Percentiles rank a stretch among this genome's conserved stretches.
Conservation (phyloP, 352 stramenopile species). For the Salisapilia sapeloensis region DNA sequence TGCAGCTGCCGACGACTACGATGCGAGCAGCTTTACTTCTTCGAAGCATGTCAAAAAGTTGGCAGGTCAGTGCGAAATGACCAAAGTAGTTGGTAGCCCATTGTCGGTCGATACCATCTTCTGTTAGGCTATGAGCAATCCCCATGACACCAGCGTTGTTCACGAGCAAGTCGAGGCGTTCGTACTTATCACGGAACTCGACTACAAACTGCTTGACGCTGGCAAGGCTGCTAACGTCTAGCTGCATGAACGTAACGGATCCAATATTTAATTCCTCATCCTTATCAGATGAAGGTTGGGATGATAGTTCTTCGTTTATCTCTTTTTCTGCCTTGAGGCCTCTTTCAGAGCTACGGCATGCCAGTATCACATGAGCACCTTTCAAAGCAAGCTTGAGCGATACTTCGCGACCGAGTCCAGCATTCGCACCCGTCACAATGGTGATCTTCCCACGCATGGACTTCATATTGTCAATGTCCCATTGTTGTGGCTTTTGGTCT, state of each 20-base stretch:
- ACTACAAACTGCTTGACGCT: constrained; percentile 28
- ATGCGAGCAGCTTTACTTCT: constrained; percentile 8
- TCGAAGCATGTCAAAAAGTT: constrained; percentile 1
- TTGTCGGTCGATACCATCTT: constrained; percentile 68
- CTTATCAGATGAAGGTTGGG: background rate
- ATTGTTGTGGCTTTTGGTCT: no score
- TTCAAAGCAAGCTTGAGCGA: background rate
- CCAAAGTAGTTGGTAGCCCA: constrained; percentile 76
- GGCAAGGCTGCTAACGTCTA: constrained; percentile 27
- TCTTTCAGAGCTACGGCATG: constrained; percentile 1
- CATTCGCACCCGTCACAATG: constrained; percentile 1
- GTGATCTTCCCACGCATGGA: background rate
- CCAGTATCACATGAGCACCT: constrained; percentile 1
- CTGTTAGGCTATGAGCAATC: constrained; percentile 10
- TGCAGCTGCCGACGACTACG: constrained; percentile 16
- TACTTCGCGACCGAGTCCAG: background rate
- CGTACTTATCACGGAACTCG: constrained; percentile 13
- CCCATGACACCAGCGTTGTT: constrained; percentile 46
- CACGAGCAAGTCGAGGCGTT: constrained; percentile 33
- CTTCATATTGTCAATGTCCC: background rate
- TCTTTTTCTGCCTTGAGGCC: no score
- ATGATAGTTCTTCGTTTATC: no score
- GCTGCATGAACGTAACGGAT: constrained; percentile 8
- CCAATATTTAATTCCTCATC: background rate
- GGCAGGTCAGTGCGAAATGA: constrained; percentile 49